A percentile compares a stretch with the other conserved stretches of the same genome.
These are phyloP conservation scores for Venturia nashicola DNA, from an alignment of 2,329 filamentous ascomycete species.

Conservation along the genomic window DNA sequence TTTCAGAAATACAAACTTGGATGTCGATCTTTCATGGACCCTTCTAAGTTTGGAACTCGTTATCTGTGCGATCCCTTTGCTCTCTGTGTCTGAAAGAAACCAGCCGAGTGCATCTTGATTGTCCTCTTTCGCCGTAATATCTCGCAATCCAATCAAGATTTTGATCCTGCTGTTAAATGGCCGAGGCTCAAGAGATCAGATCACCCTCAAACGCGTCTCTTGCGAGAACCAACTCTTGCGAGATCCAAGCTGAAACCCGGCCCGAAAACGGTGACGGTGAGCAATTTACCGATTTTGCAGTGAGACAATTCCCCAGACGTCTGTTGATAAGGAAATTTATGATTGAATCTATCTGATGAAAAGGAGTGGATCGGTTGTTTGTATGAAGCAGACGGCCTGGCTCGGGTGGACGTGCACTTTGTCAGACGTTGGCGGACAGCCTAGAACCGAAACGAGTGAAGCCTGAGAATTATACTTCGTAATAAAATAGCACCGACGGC, in stretches of 20 bases:
- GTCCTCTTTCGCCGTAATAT: too few relatives aligned
- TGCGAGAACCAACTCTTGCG: neutral
- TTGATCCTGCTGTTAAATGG: neutral
- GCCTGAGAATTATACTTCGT: neutral
- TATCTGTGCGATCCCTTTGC: neutral
- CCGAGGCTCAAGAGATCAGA: neutral
- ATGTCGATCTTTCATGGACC: neutral
- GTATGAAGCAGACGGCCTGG: neutral
- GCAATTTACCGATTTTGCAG: neutral
- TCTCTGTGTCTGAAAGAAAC: too few relatives aligned
- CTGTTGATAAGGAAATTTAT: neutral
- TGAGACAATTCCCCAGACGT: neutral
- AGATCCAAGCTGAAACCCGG: neutral
- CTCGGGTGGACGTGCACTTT: neutral
- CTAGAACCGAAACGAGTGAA: neutral
- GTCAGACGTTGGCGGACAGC: neutral
- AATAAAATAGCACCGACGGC: neutral
- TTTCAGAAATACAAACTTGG: neutral
- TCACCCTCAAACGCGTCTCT: neutral
- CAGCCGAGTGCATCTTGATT: too few relatives aligned
- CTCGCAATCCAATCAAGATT: neutral
- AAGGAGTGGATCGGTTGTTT: neutral
- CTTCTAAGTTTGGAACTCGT: neutral
- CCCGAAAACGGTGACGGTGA: neutral
- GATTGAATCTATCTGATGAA: constrained; percentile 1